Evolutionary conservation across 1,284 basidiomycete genomes (phyloP).

Genomic region (Sporisorium sorghi): DNA sequence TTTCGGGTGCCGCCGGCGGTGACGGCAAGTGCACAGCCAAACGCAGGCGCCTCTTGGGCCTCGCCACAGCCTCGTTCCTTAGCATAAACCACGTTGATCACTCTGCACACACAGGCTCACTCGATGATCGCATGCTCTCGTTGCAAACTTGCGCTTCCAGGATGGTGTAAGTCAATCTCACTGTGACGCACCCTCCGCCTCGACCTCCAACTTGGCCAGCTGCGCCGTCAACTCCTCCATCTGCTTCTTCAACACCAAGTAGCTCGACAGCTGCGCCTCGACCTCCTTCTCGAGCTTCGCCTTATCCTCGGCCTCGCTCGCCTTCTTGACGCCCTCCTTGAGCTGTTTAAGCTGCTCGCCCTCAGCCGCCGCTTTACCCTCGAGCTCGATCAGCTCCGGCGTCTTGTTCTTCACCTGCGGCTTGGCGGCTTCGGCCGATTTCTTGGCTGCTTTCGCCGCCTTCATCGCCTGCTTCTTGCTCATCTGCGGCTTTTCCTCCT

Average conservation of each 20-base stretch:
- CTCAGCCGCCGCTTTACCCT: conserved; percentile 53
- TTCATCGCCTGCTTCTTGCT: conserved; percentile 67
- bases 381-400: conserved; percentile 54
- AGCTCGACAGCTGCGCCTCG: conserved; percentile 28
- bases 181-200: too few species aligned
- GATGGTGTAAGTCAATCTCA: too few species aligned
- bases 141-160: too few species aligned
- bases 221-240: conserved; percentile 38
- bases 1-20: background rate
- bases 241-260: conserved; percentile 37
- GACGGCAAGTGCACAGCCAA: background rate
- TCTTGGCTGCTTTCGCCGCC: conserved; percentile 64
- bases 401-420: conserved; percentile 61
- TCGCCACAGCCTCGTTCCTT: conserved; percentile 12
- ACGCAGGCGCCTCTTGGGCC: conserved; percentile 18
- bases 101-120: background rate
- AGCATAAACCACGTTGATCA: background rate
- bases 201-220: conserved; percentile 41
- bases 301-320: conserved; percentile 50
- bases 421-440: conserved; percentile 48
- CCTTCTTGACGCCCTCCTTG: conserved; percentile 50
- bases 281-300: conserved; percentile 45
- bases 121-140: background rate
- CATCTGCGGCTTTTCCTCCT: conserved; percentile 53
- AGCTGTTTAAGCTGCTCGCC: conserved; percentile 55